Evolutionary conservation across 1,139 yeast species (phyloP), one percentile per base, ranked within the genome.

Genomic region (Taiozyma sp.): DNA sequence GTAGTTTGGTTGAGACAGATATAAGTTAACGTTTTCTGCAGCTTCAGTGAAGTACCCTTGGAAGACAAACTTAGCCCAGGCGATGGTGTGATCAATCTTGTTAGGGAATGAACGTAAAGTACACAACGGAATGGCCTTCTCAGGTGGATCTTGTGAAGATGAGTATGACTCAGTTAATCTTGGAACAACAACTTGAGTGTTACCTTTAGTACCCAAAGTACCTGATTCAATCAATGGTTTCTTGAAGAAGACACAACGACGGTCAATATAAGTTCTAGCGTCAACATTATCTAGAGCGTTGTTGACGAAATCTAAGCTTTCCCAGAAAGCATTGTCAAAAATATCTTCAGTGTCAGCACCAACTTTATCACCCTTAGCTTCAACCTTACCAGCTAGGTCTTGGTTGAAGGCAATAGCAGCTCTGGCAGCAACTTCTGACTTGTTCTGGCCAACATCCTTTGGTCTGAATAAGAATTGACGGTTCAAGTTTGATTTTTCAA

Each of bases 141-240:
- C 99, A 46, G 99, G 99, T 43, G 99, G 99, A 72, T 93, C 99
- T 69, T 91, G 96, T 24, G 97, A 88, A 4, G 97, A 88, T 7
- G 97, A 88, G 70, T 93, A 93, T 8, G 96, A 87, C 72, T 93
- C 99, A 5, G 99, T 93, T 67, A 93, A 70, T 67, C 83, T 80
- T 55, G 99, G 99, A 65, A 91, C 83, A 51, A 93, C 87, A 45
- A 95, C 98, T 75, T 93, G 99, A 28, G 97, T 93, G 67, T 93
- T 93, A 70, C 99, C 99, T 73, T 95, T 93, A 30, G 99, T 93
- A 60, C 99, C 99, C 63, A 93, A 79, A 45, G 99, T 93, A 57
- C 99, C 99, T 14, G 96, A 87, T 73, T 93, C 99, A 58, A 93
- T 79, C 62, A 93, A 78, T 32, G 99, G 91, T 71, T 92, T 92